Conservation (phyloP, 805 yeast species). For the Ogataea ganodermae region DNA sequence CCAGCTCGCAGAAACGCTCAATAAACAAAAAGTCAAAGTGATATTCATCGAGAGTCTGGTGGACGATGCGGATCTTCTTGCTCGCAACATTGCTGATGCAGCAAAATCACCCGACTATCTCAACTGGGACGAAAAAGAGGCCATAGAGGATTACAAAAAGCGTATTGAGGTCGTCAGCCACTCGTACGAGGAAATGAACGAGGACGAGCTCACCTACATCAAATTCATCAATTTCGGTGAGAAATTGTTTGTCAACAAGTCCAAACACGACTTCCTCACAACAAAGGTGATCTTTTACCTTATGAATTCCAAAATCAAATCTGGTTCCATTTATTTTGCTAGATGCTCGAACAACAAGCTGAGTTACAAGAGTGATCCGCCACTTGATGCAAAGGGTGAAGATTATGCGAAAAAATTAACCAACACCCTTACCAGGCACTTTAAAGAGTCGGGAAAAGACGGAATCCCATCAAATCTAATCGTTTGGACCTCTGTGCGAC, state of each 20-base stretch:
- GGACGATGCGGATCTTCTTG: conserved; percentile 67
- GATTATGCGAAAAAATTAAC: conserved; percentile 67
- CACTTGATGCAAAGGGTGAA: conserved; percentile 72
- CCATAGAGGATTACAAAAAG: conserved; percentile 73
- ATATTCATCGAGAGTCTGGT: conserved; percentile 87
- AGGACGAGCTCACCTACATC: conserved; percentile 64
- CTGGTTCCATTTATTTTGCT: conserved; percentile 92
- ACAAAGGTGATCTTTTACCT: conserved; percentile 89
- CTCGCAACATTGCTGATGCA: conserved; percentile 81
- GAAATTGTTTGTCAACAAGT: conserved; percentile 72
- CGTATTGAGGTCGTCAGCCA: conserved; percentile 70
- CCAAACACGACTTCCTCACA: conserved; percentile 84
- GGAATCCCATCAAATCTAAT: conserved; percentile 46
- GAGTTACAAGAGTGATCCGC: conserved; percentile 75
- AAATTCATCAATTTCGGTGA: conserved; percentile 92
- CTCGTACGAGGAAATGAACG: conserved; percentile 71
- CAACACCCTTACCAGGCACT: conserved; percentile 48
- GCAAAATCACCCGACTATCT: conserved; percentile 83
- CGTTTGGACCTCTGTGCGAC: conserved; percentile 95
- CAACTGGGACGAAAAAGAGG: conserved; percentile 72
- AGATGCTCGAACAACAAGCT: conserved; percentile 65
- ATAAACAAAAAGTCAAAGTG: conserved; percentile 64
- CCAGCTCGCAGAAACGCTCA: conserved; percentile 55
- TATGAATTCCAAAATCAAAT: conserved; percentile 85
- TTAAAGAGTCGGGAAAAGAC: conserved; percentile 21